Conservation (phyloP, 108 stramenopile genomes). For the Cyclotella cryptica region DNA sequence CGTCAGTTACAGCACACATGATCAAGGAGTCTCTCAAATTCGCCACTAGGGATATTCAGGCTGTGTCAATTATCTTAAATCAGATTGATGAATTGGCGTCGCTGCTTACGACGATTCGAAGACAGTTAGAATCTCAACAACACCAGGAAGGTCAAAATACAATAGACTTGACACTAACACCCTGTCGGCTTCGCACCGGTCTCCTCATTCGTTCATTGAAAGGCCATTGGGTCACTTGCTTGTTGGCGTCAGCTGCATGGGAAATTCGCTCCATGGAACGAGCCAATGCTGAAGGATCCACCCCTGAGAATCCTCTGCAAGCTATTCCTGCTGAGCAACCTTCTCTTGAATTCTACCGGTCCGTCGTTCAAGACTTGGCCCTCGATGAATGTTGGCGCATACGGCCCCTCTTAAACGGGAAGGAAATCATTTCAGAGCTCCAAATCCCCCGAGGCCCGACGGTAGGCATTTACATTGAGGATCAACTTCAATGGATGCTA, state of each 20-base stretch:
- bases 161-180: constrained; percentile 7
- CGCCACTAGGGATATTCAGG: constrained; percentile 67
- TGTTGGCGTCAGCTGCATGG: constrained; percentile 64
- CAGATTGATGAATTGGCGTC: constrained; percentile 67
- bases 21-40: constrained; percentile 85
- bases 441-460: constrained; percentile 66
- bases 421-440: constrained; percentile 67
- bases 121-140: constrained; percentile 19
- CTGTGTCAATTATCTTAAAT: constrained; percentile 53
- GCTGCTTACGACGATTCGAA: constrained; percentile 53
- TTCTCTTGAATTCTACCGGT: constrained; percentile 52
- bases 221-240: constrained; percentile 79
- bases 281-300: constrained; percentile 2
- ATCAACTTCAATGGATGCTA: constrained; percentile 84
- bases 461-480: constrained; percentile 72
- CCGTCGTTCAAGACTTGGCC: constrained; percentile 50
- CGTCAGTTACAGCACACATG: constrained; percentile 68
- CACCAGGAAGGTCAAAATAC: constrained; percentile 10
- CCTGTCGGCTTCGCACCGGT: constrained; percentile 68
- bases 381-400: constrained; percentile 81
- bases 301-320: not conserved
- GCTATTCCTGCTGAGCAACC: constrained; percentile 24
- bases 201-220: constrained; percentile 70
- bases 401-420: constrained; percentile 78
- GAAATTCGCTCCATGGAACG: constrained; percentile 51